These are phyloP conservation scores for Phytophthora sojae DNA, from an alignment of 352 stramenopile genomes.

Conservation along the genomic window DNA sequence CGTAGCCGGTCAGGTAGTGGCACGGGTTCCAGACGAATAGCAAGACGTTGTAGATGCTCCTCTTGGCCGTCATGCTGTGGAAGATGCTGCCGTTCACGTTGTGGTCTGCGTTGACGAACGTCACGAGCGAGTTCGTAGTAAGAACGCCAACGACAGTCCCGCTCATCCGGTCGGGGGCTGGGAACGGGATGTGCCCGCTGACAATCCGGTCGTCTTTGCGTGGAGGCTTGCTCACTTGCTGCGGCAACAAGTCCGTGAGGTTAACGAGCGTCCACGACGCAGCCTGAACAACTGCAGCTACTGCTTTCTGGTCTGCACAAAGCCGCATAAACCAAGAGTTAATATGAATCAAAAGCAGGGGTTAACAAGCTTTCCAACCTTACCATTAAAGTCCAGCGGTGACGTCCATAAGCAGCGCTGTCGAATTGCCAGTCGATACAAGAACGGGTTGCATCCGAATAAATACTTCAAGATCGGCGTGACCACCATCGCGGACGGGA, in stretches of 20 bases:
- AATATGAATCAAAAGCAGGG: not conserved
- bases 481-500: slow-evolving; percentile 42
- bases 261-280: slow-evolving; percentile 42
- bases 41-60: slow-evolving; percentile 48
- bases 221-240: slow-evolving; percentile 35
- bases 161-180: slow-evolving; percentile 31
- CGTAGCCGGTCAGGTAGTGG: slow-evolving; percentile 52
- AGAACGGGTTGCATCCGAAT: slow-evolving; percentile 48
- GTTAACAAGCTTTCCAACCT: not conserved
- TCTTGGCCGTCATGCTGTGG: slow-evolving; percentile 48
- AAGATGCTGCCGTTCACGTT: slow-evolving; percentile 51
- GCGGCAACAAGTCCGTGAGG: slow-evolving; percentile 27
- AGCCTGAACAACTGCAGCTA: slow-evolving; percentile 39
- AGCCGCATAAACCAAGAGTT: not conserved
- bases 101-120: slow-evolving; percentile 49
- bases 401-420: slow-evolving; percentile 52
- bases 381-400: slow-evolving; percentile 41
- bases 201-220: slow-evolving; percentile 44
- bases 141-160: slow-evolving; percentile 41
- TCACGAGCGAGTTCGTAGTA: slow-evolving; percentile 46
- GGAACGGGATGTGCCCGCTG: slow-evolving; percentile 44
- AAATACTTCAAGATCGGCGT: slow-evolving; percentile 55
- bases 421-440: slow-evolving; percentile 46
- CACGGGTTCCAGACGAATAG: slow-evolving; percentile 52
- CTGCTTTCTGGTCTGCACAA: slow-evolving; percentile 41